A percentile compares a stretch with the other conserved stretches of the same genome.
phyloP scores from a whole-genome alignment of 2,329 filamentous ascomycete genomes.

The Lizonia empirigonia region DNA sequence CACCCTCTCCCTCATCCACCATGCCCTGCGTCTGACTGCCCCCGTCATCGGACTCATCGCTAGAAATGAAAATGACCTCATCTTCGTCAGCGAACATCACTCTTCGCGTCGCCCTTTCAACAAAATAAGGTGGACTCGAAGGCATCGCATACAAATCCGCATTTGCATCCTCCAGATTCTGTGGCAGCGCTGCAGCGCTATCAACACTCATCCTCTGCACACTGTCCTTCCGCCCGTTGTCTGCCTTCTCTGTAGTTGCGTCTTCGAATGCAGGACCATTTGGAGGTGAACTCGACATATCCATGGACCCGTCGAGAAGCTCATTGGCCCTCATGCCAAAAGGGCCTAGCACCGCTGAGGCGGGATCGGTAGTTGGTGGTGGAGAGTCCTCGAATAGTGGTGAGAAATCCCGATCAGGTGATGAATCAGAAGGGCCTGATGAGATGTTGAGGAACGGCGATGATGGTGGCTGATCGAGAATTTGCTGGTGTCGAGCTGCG shows the following conservation, averaged over 20 bases:
- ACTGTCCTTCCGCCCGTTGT: neutral
- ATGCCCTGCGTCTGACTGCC: neutral
- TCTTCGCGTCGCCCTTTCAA: neutral
- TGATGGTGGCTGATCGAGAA: neutral
- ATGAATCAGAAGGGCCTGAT: neutral
- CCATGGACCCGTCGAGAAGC: neutral
- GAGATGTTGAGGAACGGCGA: neutral
- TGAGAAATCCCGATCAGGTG: neutral
- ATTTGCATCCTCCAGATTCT: neutral
- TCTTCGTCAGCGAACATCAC: neutral
- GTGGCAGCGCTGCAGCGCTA: neutral
- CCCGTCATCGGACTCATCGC: neutral
- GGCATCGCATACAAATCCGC: too few species aligned
- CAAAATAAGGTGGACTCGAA: too few species aligned
- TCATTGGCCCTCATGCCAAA: neutral
- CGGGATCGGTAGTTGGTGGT: neutral
- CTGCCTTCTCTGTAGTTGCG: neutral
- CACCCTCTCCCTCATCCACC: neutral
- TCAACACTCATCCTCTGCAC: neutral
- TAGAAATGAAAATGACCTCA: neutral
- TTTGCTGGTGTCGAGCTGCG: neutral
- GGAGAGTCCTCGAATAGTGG: neutral
- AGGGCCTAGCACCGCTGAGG: neutral
- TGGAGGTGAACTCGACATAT: neutral
- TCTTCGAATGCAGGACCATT: neutral